A percentile compares a stretch with the other conserved stretches of the same genome.
phyloP scores from a whole-genome alignment of 768 basidiomycete species.

The Mycena latifolia region DNA sequence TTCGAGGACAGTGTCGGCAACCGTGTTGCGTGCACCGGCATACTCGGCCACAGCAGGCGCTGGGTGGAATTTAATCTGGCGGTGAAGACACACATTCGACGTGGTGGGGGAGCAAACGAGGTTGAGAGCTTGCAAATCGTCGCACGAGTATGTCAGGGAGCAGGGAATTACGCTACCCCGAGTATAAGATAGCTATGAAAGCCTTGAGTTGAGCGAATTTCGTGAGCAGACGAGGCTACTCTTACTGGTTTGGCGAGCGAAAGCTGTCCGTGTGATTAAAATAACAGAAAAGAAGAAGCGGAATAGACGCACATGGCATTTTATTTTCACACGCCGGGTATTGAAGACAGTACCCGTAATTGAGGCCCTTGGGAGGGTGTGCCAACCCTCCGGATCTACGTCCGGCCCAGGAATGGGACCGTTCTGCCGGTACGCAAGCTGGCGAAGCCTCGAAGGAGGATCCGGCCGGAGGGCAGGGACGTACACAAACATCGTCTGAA shows the following conservation, averaged over 20 bases:
- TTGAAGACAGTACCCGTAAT: slow-evolving; percentile 40
- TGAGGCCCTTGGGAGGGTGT: slow-evolving; percentile 36
- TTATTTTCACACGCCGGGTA: slow-evolving; percentile 40
- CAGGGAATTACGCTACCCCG: slow-evolving; percentile 34
- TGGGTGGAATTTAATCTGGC: slow-evolving; percentile 16
- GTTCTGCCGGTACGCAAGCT: slow-evolving; percentile 48
- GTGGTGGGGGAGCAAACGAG: slow-evolving; percentile 33
- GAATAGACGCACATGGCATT: slow-evolving; percentile 44
- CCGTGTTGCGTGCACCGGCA: background rate
- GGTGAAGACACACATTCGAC: slow-evolving; percentile 29
- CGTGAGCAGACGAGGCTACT: background rate
- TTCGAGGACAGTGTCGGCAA: slow-evolving; percentile 23
- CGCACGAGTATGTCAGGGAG: slow-evolving; percentile 28
- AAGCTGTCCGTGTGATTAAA: slow-evolving; percentile 37
- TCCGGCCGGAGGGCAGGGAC: slow-evolving; percentile 48
- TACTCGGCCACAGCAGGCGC: slow-evolving; percentile 19
- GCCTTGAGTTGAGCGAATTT: background rate
- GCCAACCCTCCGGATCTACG: slow-evolving; percentile 53
- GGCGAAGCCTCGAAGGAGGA: slow-evolving; percentile 46
- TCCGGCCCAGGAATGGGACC: slow-evolving; percentile 46
- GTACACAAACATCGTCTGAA: slow-evolving; percentile 45
- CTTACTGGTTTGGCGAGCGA: slow-evolving; percentile 53
- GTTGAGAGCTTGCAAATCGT: slow-evolving; percentile 31
- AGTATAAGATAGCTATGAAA: slow-evolving; percentile 33
- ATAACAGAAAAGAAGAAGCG: background rate